phyloP scores from a whole-genome alignment of 148 eudicot species.

The Linanthus parryae region DNA sequence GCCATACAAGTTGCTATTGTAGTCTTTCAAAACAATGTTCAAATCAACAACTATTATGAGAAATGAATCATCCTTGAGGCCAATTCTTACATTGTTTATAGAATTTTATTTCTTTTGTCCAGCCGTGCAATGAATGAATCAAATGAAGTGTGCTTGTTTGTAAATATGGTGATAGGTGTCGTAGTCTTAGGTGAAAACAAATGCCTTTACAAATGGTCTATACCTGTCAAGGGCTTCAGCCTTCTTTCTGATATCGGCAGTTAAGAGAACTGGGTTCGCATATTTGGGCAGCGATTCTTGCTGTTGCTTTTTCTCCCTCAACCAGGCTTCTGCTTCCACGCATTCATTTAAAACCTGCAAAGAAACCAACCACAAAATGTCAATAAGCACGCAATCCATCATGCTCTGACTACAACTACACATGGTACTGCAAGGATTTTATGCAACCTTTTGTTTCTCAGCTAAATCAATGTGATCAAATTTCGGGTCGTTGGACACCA shows the following conservation, averaged over 20 bases:
- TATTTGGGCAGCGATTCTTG: slow-evolving; percentile 79
- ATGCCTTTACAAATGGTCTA: no score
- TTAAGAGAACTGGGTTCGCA: slow-evolving; percentile 52
- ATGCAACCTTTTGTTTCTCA: slow-evolving; percentile 73
- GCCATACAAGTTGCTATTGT: no score
- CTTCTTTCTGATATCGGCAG: slow-evolving; percentile 73
- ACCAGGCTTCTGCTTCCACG: slow-evolving; percentile 76
- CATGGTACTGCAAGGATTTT: slow-evolving; percentile 1
- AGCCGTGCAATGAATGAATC: no score
- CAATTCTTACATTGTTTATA: no score
- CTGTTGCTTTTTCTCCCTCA: slow-evolving; percentile 77
- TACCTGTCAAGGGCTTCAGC: slow-evolving; percentile 86
- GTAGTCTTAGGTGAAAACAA: background rate
- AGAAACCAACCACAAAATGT: no score
- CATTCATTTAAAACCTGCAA: slow-evolving; percentile 64
- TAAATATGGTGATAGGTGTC: background rate
- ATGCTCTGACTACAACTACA: background rate
- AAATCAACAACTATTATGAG: no score
- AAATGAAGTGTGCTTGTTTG: no score
- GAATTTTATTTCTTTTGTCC: no score
- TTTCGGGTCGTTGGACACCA: slow-evolving; percentile 59
- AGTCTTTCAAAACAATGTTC: no score
- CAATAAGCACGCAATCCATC: background rate
- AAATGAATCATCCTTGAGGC: no score
- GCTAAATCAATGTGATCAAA: slow-evolving; percentile 81